phyloP scores from a whole-genome alignment of 2,329 filamentous ascomycete genomes.

The Setomelanomma holmii region DNA sequence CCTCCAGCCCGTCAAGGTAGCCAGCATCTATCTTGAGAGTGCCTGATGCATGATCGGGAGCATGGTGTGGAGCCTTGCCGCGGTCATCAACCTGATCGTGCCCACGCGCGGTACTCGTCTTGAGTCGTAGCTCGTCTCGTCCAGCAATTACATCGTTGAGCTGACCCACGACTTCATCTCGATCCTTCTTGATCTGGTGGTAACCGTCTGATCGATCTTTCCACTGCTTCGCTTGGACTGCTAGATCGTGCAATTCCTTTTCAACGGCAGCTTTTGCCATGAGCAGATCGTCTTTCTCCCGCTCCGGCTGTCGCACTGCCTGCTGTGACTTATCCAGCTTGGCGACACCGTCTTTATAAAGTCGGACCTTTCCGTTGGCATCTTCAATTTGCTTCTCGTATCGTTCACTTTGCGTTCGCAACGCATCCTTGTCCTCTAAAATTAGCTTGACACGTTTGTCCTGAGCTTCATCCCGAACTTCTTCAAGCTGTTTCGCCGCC shows the following conservation, averaged over 20 bases:
- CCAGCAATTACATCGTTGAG: neutral
- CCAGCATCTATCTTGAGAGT: neutral
- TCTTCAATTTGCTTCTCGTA: neutral
- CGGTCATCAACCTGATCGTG: too few relatives aligned
- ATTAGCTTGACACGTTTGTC: neutral
- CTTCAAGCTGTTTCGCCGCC: neutral
- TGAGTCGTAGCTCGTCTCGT: constrained; percentile 1
- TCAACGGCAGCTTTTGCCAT: constrained; percentile 1
- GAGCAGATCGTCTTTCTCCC: neutral
- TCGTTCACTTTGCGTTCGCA: neutral
- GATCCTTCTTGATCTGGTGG: constrained; percentile 6
- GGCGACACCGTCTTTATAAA: neutral
- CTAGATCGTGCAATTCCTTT: neutral
- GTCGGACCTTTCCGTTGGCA: neutral
- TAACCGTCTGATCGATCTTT: constrained; percentile 4
- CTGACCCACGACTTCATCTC: neutral
- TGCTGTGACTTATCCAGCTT: neutral
- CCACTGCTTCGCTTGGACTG: neutral
- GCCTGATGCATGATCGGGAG: neutral
- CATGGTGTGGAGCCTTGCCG: neutral
- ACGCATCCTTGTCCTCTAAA: neutral
- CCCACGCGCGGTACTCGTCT: neutral
- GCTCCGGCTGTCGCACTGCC: neutral
- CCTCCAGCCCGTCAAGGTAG: neutral
- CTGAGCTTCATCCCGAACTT: neutral